Evolutionary conservation across 2,329 filamentous ascomycete genomes (phyloP).

Genomic region (Verticillium dahliae): DNA sequence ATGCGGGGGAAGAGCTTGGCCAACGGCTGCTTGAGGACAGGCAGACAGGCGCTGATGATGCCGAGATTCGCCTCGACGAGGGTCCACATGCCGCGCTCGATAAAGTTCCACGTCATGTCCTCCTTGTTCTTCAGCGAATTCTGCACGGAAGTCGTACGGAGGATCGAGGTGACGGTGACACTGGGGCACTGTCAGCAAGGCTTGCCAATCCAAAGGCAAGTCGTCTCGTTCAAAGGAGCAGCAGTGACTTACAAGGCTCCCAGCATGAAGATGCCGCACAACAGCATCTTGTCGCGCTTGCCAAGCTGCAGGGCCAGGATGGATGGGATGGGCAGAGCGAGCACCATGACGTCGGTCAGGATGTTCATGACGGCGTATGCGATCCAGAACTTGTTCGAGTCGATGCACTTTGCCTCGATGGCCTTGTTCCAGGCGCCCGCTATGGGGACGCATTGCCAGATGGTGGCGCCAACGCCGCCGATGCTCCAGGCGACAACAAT

Average conservation of each 20-base stretch:
- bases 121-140: conserved; percentile 13
- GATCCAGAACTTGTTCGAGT: conserved; percentile 21
- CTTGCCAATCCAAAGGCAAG: too few species aligned
- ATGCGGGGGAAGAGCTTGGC: background rate
- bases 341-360: conserved; percentile 30
- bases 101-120: conserved; percentile 10
- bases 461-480: conserved; percentile 26
- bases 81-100: background rate
- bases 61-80: conserved; percentile 9
- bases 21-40: conserved; percentile 5
- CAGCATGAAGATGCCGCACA: conserved; percentile 26
- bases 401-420: conserved; percentile 22
- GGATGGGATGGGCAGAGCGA: conserved; percentile 27
- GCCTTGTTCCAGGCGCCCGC: conserved; percentile 21
- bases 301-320: conserved; percentile 26
- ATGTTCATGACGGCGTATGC: conserved; percentile 29
- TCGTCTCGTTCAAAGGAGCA: background rate
- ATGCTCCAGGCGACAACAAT: conserved; percentile 26
- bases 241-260: conserved; percentile 16
- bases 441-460: conserved; percentile 33
- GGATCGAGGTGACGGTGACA: conserved; percentile 18
- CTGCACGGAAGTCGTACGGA: conserved; percentile 19
- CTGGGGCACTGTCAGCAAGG: conserved; percentile 4
- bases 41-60: conserved; percentile 10
- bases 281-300: conserved; percentile 21